Evolutionary conservation across 78 protist species (phyloP).

Genomic region (Pigoraptor vietnamica): DNA sequence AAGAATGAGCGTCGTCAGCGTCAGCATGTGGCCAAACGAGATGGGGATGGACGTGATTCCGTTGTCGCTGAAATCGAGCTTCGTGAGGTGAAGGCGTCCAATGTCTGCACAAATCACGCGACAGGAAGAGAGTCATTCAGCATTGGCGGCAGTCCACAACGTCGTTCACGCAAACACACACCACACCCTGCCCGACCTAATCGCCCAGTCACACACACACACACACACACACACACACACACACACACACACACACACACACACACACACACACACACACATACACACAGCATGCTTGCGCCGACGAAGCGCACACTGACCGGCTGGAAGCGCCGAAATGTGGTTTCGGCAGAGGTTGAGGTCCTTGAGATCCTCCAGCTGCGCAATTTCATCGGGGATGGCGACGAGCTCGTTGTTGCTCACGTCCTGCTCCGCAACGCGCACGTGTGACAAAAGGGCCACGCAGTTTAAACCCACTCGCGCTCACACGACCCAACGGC

Average conservation of each 20-base stretch:
- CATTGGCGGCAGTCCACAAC: not conserved
- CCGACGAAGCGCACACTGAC: not conserved
- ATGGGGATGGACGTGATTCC: not conserved
- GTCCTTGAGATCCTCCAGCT: not conserved
- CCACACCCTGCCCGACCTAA: too few species aligned
- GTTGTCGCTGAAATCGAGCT: not conserved
- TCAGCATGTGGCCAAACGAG: not conserved
- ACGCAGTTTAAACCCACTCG: too few species aligned
- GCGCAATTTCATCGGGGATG: not conserved
- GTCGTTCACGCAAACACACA: too few species aligned
- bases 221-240: too few species aligned
- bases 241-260: too few species aligned
- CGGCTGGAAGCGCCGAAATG: not conserved
- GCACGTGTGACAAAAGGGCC: not conserved
- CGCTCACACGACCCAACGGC: not conserved
- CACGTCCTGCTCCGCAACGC: not conserved
- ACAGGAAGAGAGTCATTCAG: not conserved
- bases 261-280: too few species aligned
- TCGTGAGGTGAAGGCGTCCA: not conserved
- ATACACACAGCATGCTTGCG: too few species aligned
- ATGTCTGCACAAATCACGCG: not conserved
- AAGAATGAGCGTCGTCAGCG: not conserved
- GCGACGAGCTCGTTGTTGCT: not conserved
- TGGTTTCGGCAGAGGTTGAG: not conserved
- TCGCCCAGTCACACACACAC: too few species aligned